Evolutionary conservation across 2,329 filamentous ascomycete species (phyloP).

Genomic region (Botryosphaeria dothidea): DNA sequence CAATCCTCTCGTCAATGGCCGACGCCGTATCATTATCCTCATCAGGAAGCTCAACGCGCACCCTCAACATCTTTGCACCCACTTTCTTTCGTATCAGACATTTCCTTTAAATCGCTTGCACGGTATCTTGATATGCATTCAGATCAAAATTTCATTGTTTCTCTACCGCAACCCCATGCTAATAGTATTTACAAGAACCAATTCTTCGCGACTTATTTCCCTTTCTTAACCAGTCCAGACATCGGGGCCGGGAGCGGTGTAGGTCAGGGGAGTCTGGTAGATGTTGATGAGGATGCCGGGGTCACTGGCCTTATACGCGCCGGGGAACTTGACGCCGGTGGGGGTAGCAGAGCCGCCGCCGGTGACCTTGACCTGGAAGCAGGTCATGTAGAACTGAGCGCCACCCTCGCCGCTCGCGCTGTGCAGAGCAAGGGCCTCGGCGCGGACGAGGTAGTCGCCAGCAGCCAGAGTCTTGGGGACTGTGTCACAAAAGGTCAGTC

Average conservation of each 20-base stretch:
- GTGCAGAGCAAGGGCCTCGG: conserved; percentile 49
- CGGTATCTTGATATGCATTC: neutral
- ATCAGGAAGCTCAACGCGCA: neutral
- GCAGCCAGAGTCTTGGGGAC: conserved; percentile 43
- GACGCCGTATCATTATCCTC: neutral
- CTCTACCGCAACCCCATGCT: neutral
- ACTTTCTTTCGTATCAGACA: neutral
- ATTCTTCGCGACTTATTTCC: neutral
- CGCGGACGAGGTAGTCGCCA: conserved; percentile 46
- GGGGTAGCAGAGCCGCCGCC: conserved; percentile 36
- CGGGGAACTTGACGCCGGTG: conserved; percentile 49
- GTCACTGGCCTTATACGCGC: conserved; percentile 41
- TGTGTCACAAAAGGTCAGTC: conserved; percentile 30
- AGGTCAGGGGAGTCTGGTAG: conserved; percentile 39
- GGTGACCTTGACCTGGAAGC: conserved; percentile 42
- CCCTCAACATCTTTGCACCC: neutral
- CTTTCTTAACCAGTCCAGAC: conserved; percentile 33
- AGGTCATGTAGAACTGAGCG: conserved; percentile 49
- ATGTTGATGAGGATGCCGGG: conserved; percentile 46
- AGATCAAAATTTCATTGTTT: neutral
- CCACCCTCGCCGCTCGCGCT: conserved; percentile 38
- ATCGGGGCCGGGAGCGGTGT: conserved; percentile 46
- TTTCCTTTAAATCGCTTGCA: neutral
- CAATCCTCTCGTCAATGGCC: neutral
- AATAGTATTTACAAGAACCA: neutral